phyloP scores from a whole-genome alignment of 768 basidiomycete species.

The Trametes cubensis region DNA sequence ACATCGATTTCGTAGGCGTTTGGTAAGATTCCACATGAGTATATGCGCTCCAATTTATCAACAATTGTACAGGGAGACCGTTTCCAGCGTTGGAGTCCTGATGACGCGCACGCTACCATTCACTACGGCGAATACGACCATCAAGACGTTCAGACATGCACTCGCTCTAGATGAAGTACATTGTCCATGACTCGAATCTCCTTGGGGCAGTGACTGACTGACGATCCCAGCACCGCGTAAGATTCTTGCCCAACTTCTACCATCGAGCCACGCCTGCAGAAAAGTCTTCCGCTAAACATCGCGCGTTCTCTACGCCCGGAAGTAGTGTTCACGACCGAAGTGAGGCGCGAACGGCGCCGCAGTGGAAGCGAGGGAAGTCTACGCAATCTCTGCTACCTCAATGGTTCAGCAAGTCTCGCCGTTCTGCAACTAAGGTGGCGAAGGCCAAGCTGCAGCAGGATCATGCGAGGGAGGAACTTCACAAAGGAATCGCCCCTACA shows the following conservation, averaged over 20 bases:
- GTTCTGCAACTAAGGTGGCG: background rate
- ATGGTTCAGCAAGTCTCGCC: background rate
- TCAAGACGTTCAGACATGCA: slow-evolving; percentile 77
- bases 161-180: slow-evolving; percentile 75
- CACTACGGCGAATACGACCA: slow-evolving; percentile 58
- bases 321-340: no score
- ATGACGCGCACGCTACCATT: slow-evolving; percentile 65
- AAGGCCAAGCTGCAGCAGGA: slow-evolving; percentile 10
- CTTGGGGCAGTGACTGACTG: background rate
- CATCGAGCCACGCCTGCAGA: slow-evolving; percentile 46
- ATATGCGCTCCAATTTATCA: background rate
- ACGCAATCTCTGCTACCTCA: background rate
- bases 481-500: background rate
- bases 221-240: slow-evolving; percentile 56
- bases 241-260: slow-evolving; percentile 65
- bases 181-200: background rate
- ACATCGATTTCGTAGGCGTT: slow-evolving; percentile 79
- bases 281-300: background rate
- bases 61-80: slow-evolving; percentile 63
- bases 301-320: background rate
- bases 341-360: background rate
- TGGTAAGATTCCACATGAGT: slow-evolving; percentile 47
- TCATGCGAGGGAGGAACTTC: background rate
- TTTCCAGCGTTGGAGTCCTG: slow-evolving; percentile 74
- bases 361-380: background rate